Evolutionary conservation across 352 stramenopile species (phyloP).

Genomic region (Blastocystis hominis): DNA sequence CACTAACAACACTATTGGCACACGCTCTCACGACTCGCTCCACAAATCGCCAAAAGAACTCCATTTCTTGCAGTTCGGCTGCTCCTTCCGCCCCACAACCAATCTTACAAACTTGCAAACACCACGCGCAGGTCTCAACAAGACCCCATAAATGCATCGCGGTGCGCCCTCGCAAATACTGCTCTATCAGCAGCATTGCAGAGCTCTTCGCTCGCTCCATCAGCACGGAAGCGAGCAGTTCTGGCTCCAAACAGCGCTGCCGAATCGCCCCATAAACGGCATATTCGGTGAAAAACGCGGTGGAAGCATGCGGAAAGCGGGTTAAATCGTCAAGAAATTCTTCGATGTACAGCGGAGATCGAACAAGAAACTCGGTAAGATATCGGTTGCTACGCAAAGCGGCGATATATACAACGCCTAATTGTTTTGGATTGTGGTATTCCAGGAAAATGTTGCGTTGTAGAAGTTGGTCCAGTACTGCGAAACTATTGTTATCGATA

Average conservation of each 20-base stretch:
- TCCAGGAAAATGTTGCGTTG: neutral
- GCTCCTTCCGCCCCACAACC: neutral
- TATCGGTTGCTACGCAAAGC: neutral
- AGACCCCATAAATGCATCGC: neutral
- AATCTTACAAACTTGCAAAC: neutral
- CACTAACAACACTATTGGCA: too few relatives aligned
- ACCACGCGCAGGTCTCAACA: constrained; percentile 6
- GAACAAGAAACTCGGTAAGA: neutral
- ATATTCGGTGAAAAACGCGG: neutral
- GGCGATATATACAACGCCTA: neutral
- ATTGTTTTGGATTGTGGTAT: neutral
- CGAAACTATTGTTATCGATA: neutral
- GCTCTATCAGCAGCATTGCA: neutral
- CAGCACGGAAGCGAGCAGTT: neutral
- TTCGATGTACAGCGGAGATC: neutral
- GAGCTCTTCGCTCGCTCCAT: neutral
- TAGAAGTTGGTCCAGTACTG: neutral
- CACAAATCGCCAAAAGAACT: constrained; percentile 15
- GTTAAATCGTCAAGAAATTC: neutral
- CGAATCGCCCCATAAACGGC: neutral
- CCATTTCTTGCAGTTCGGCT: neutral
- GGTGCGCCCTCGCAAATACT: neutral
- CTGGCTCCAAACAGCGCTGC: neutral
- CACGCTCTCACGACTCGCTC: neutral
- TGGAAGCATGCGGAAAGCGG: neutral